phyloP scores from a whole-genome alignment of 257 asterid genomes.

The Solanum bulbocastanum region DNA sequence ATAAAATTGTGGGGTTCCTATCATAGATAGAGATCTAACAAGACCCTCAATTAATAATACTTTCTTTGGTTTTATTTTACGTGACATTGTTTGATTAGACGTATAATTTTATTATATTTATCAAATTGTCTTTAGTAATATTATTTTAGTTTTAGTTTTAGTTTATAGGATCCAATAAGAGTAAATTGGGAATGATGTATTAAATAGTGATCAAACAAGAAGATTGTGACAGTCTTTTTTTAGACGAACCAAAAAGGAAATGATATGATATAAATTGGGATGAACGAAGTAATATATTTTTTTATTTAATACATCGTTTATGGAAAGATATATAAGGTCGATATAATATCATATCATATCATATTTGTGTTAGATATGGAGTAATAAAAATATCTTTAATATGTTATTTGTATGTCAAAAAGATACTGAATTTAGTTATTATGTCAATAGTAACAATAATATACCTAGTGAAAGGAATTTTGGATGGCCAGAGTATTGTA shows the following conservation, averaged over 20 bases:
- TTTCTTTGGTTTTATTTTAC: not conserved
- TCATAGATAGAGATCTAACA: not conserved
- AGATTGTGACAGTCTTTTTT: not conserved
- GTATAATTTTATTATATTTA: accelerated
- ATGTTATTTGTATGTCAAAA: not conserved
- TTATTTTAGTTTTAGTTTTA: not conserved
- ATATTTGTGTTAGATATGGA: not conserved
- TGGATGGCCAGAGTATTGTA: too few relatives aligned
- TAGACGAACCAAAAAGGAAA: not conserved
- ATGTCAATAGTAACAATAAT: not conserved
- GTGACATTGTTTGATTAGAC: not conserved
- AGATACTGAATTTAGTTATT: not conserved
- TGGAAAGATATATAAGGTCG: not conserved
- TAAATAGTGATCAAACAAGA: not conserved
- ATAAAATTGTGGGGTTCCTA: not conserved
- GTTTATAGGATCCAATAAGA: not conserved
- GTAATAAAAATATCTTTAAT: too few relatives aligned
- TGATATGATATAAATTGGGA: not conserved
- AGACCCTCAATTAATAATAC: not conserved
- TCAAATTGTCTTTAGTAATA: not conserved
- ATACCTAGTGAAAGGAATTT: too few relatives aligned
- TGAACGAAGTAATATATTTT: not conserved
- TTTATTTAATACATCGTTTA: not conserved
- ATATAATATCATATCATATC: too few relatives aligned
- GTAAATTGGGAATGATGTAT: not conserved